These are phyloP conservation scores for Xerocomellus chrysenteron DNA, from an alignment of 768 basidiomycete species.

Conservation along the genomic window DNA sequence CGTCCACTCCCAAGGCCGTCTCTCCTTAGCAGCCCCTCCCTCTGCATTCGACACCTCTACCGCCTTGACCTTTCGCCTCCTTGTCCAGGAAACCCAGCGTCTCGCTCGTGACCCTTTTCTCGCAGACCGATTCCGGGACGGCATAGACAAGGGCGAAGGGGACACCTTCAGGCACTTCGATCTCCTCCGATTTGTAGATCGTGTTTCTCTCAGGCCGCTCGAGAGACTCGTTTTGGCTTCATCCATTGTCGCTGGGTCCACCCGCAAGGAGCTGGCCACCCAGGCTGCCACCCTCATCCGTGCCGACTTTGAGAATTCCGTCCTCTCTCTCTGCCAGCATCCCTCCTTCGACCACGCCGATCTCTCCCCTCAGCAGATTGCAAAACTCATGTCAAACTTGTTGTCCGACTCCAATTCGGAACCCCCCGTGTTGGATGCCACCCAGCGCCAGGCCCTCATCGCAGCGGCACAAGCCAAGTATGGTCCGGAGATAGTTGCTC, in stretches of 20 bases:
- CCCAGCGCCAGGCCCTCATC: conserved; percentile 75
- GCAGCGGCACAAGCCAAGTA: conserved; percentile 76
- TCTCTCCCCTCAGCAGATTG: conserved; percentile 68
- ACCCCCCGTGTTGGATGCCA: conserved; percentile 64
- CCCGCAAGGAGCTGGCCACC: conserved; percentile 54
- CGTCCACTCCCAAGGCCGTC: conserved; percentile 76
- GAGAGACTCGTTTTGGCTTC: conserved; percentile 78
- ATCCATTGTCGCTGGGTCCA: conserved; percentile 64
- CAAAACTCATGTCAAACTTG: conserved; percentile 78
- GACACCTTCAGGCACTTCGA: conserved; percentile 83
- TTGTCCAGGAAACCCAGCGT: conserved; percentile 85
- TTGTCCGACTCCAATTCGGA: conserved; percentile 71
- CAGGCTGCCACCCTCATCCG: conserved; percentile 70
- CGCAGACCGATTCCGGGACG: conserved; percentile 88
- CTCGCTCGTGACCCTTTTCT: conserved; percentile 88
- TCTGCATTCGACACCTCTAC: conserved; percentile 73
- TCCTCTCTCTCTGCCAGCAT: conserved; percentile 71
- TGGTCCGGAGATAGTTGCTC: conserved; percentile 70
- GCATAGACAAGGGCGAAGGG: conserved; percentile 84
- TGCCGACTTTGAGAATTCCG: conserved; percentile 76
- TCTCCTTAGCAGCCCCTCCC: conserved; percentile 56
- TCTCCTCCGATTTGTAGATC: conserved; percentile 78
- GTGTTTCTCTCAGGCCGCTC: conserved; percentile 74
- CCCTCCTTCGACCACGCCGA: conserved; percentile 83
- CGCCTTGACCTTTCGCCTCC: conserved; percentile 77